These are phyloP conservation scores for Trichophyton benhamiae DNA, from an alignment of 2,329 filamentous ascomycete species.

Conservation along the genomic window DNA sequence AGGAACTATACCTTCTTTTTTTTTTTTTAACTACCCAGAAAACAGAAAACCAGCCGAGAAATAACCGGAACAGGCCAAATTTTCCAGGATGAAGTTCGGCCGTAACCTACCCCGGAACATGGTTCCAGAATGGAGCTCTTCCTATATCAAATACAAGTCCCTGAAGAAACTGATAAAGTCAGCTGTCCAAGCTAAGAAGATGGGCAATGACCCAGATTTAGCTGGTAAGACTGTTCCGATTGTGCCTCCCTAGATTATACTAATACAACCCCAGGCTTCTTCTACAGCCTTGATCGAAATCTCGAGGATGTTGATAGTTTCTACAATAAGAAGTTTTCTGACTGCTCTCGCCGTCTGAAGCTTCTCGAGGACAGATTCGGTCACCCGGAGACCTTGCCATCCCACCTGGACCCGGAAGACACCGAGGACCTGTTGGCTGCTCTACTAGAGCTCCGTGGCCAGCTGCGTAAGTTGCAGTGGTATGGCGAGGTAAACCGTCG, in stretches of 20 bases:
- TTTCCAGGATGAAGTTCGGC: conserved; percentile 38
- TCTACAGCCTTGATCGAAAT: conserved; percentile 90
- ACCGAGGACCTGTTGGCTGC: conserved; percentile 82
- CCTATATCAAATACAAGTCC: conserved; percentile 41
- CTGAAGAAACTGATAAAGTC: conserved; percentile 89
- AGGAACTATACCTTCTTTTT: not conserved
- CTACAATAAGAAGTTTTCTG: conserved; percentile 89
- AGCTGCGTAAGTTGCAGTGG: conserved; percentile 87
- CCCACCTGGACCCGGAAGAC: conserved; percentile 74
- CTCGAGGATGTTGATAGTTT: conserved; percentile 93
- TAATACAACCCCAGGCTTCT: conserved; percentile 60
- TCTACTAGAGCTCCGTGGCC: conserved; percentile 73
- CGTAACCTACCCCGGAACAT: conserved; percentile 38
- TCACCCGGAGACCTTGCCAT: conserved; percentile 53
- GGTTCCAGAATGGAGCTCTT: conserved; percentile 39
- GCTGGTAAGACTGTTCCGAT: conserved; percentile 56
- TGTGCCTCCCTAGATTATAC: conserved; percentile 25
- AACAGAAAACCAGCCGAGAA: not conserved
- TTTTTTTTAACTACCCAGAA: not conserved
- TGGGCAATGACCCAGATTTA: conserved; percentile 68
- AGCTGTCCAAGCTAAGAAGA: conserved; percentile 53
- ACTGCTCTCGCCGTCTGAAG: conserved; percentile 70
- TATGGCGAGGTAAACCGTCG: conserved; percentile 93
- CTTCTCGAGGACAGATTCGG: conserved; percentile 83
- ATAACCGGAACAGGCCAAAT: not conserved